These are phyloP conservation scores for Diaporthe amygdali DNA, from an alignment of 2,329 filamentous ascomycete genomes.

Conservation along the genomic window DNA sequence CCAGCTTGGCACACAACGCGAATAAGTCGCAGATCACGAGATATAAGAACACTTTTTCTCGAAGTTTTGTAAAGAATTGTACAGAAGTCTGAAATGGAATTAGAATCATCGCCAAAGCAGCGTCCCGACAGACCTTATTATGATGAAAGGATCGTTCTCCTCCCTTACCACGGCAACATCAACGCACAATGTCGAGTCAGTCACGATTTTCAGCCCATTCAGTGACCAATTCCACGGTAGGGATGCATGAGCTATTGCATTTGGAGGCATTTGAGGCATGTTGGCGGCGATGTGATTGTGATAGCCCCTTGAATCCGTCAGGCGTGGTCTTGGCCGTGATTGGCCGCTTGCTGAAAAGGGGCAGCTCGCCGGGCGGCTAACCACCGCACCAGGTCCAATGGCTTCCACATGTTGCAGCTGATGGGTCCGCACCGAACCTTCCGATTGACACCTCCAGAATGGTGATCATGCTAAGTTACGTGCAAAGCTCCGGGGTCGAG, in stretches of 20 bases:
- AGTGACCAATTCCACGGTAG: neutral
- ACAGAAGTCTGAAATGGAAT: neutral
- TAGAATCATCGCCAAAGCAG: neutral
- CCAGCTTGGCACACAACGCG: neutral
- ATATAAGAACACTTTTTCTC: no score
- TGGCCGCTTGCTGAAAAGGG: neutral
- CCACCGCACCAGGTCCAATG: neutral
- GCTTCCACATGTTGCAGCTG: neutral
- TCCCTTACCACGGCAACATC: neutral
- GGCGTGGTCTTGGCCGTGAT: neutral
- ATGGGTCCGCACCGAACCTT: neutral
- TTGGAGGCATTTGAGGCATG: neutral
- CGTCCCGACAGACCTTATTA: neutral
- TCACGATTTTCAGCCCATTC: neutral
- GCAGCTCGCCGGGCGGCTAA: slow-evolving; percentile 12
- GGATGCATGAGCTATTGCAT: neutral
- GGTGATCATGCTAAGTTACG: neutral
- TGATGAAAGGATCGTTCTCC: neutral
- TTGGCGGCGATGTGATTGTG: slow-evolving; percentile 18
- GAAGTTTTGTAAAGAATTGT: neutral
- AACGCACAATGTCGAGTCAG: slow-evolving; percentile 1
- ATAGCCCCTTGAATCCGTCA: slow-evolving; percentile 8
- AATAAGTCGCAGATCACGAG: neutral
- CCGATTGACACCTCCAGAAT: neutral
- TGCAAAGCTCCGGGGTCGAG: neutral